Evolutionary conservation across 768 basidiomycete species (phyloP).

Genomic region (Russula vinacea): DNA sequence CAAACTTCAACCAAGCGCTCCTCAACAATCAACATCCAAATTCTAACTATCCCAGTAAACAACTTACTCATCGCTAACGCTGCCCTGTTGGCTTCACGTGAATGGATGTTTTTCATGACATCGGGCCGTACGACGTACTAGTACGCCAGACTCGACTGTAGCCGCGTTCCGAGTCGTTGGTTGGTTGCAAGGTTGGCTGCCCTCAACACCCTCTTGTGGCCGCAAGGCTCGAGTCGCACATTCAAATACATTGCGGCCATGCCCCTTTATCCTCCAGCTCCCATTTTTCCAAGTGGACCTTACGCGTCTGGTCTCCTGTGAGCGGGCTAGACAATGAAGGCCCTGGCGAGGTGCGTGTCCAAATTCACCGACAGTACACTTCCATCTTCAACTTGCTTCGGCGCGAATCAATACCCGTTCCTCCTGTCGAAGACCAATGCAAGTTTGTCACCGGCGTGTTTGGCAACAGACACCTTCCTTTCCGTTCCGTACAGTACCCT

Average conservation of each 20-base stretch:
- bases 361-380: neutral
- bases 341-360: conserved; percentile 22
- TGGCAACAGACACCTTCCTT: conserved; percentile 58
- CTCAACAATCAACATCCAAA: no score
- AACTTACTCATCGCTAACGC: no score
- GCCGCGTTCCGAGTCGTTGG: no score
- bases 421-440: conserved; percentile 59
- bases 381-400: conserved; percentile 33
- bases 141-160: no score
- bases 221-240: no score
- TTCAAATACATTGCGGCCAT: conserved; percentile 24
- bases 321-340: neutral
- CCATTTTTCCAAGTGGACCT: conserved; percentile 4
- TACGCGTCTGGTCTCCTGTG: conserved; percentile 2
- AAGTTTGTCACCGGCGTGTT: conserved; percentile 64
- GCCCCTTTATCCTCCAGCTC: neutral
- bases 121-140: no score
- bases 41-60: no score
- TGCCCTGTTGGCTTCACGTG: no score
- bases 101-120: no score
- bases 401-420: conserved; percentile 65
- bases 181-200: no score
- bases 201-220: no score
- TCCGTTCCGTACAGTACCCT: conserved; percentile 39
- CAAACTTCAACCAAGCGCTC: no score